A percentile compares a stretch with the other conserved stretches of the same genome.
Conservation (phyloP, 2,329 filamentous ascomycete genomes). For the Sporothrix mexicana region DNA sequence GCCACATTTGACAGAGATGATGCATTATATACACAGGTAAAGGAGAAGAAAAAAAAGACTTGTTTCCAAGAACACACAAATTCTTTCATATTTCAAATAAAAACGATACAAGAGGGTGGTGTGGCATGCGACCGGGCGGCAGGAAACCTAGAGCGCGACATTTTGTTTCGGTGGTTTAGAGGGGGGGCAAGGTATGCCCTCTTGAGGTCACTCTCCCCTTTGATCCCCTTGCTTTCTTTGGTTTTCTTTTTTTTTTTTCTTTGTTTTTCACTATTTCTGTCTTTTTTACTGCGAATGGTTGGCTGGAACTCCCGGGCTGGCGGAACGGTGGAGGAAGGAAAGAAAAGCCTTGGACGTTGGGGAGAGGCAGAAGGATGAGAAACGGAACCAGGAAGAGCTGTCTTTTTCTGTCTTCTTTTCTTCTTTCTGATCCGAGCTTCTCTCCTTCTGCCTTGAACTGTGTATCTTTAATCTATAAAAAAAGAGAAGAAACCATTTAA, state of each 20-base stretch:
- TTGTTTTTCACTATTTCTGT: background rate
- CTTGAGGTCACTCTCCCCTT: too few relatives aligned
- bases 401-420: conserved; percentile 1
- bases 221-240: conserved; percentile 4
- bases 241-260: conserved; percentile 16
- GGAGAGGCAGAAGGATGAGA: background rate
- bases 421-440: background rate
- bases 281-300: conserved; percentile 24
- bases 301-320: conserved; percentile 1
- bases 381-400: background rate
- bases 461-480: conserved; percentile 33
- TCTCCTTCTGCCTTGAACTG: conserved; percentile 22
- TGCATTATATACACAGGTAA: conserved; percentile 15
- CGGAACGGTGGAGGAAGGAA: background rate
- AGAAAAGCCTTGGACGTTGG: background rate
- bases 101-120: conserved; percentile 22
- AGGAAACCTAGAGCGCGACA: conserved; percentile 27
- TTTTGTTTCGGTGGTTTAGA: conserved; percentile 18
- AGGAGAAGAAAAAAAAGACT: background rate
- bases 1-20: conserved; percentile 2
- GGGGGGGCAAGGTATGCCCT: background rate
- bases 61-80: conserved; percentile 8
- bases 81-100: background rate
- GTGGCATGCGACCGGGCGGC: background rate
- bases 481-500: conserved; percentile 25